These are phyloP conservation scores for Tolypocladium sp. DNA, from an alignment of 2,329 filamentous ascomycete genomes.

Conservation along the genomic window DNA sequence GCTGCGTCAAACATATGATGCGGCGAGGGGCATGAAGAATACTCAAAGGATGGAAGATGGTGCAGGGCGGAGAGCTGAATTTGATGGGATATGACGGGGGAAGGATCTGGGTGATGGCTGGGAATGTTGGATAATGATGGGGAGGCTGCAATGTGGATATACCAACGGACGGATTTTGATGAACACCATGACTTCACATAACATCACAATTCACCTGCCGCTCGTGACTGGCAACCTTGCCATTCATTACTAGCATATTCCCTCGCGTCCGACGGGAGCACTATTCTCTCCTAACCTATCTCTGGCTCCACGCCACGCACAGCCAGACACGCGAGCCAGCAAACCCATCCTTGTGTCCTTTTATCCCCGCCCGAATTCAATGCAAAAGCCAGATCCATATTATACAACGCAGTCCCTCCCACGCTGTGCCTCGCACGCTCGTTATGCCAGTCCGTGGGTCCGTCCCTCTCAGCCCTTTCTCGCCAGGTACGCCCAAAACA, in stretches of 20 bases:
- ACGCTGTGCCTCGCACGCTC: neutral
- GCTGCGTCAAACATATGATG: too few species aligned
- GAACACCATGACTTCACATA: neutral
- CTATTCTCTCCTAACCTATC: neutral
- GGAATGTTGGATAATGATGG: neutral
- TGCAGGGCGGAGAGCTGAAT: neutral
- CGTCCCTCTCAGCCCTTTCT: constrained; percentile 41
- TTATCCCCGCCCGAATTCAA: neutral
- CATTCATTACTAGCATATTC: neutral
- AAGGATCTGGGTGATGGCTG: neutral
- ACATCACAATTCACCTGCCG: neutral
- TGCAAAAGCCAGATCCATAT: neutral
- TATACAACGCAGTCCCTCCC: neutral
- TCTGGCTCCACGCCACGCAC: neutral
- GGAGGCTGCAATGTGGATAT: neutral
- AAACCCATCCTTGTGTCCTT: neutral
- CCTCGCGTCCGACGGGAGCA: neutral
- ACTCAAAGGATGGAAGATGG: neutral
- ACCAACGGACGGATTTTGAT: neutral
- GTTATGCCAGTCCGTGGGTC: neutral
- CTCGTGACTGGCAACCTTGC: neutral
- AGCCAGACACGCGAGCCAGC: neutral
- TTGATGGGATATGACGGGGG: too few species aligned
- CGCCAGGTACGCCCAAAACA: constrained; percentile 59
- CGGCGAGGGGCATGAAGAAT: neutral